Conservation (phyloP, 2,329 filamentous ascomycete genomes). For the Penicillium frequentans region DNA sequence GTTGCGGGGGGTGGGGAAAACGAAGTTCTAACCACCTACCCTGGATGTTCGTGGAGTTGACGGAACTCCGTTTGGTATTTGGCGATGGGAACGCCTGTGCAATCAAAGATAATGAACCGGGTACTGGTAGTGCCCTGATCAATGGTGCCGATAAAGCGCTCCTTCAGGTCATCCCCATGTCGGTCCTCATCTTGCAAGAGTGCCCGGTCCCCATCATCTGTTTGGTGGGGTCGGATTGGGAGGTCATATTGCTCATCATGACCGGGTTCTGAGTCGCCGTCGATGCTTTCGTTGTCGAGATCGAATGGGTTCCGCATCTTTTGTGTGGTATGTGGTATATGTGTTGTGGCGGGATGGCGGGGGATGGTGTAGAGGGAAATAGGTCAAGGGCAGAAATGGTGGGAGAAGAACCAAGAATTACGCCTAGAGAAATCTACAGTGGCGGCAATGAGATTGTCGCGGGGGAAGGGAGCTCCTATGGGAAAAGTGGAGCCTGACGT, state of each 20-base stretch:
- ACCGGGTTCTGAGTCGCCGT: constrained; percentile 22
- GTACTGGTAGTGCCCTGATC: constrained; percentile 90
- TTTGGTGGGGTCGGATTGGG: constrained; percentile 21
- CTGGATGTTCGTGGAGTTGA: constrained; percentile 80
- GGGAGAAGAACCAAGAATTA: not conserved
- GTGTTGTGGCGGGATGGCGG: not conserved
- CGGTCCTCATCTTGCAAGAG: constrained; percentile 35
- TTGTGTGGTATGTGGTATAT: constrained; percentile 2
- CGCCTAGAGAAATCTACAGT: not conserved
- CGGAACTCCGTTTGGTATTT: constrained; percentile 85
- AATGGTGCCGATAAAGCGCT: constrained; percentile 75
- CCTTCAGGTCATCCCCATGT: constrained; percentile 33
- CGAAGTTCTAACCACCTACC: constrained; percentile 58
- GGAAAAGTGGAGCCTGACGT: constrained; percentile 25
- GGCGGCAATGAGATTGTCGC: not conserved
- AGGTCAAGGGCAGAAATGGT: constrained; percentile 3
- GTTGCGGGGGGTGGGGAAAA: not conserved
- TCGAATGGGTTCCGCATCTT: constrained; percentile 36
- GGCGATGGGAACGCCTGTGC: constrained; percentile 72
- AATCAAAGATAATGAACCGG: constrained; percentile 87
- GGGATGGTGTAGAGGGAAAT: not conserved
- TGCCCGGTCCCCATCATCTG: constrained; percentile 36
- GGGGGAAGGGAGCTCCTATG: constrained; percentile 7
- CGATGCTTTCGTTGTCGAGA: constrained; percentile 26
- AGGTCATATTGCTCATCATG: constrained; percentile 18